Percentiles rank a stretch among this genome's conserved stretches.
Evolutionary conservation across 1,139 yeast genomes (phyloP).

Genomic region (Pichia sp.): DNA sequence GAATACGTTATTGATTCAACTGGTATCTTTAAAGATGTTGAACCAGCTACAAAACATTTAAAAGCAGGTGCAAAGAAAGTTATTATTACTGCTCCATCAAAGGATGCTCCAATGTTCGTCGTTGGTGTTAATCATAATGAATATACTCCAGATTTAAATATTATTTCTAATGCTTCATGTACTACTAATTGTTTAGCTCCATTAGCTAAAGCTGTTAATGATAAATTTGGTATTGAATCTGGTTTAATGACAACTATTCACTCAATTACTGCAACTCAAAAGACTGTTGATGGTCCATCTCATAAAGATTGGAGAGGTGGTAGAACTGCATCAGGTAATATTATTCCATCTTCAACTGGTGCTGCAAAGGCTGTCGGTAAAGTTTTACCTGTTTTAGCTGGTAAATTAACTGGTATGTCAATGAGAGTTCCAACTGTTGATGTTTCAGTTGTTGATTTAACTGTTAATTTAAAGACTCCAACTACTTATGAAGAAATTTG

Average conservation of each 20-base stretch:
- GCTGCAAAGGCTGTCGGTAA: slow-evolving; percentile 92
- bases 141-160: slow-evolving; percentile 64
- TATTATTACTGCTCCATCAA: slow-evolving; percentile 79
- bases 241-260: slow-evolving; percentile 90
- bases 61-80: slow-evolving; percentile 89
- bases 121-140: slow-evolving; percentile 77
- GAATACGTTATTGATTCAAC: slow-evolving; percentile 82
- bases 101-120: slow-evolving; percentile 87
- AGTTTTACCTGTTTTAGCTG: slow-evolving; percentile 80
- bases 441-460: slow-evolving; percentile 74
- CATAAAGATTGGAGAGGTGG: slow-evolving; percentile 97
- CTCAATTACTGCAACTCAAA: slow-evolving; percentile 85
- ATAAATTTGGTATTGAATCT: slow-evolving; percentile 72
- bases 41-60: slow-evolving; percentile 76
- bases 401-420: slow-evolving; percentile 86
- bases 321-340: slow-evolving; percentile 88
- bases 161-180: slow-evolving; percentile 82
- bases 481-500: slow-evolving; percentile 76
- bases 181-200: slow-evolving; percentile 91
- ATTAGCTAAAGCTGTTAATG: slow-evolving; percentile 77
- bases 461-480: slow-evolving; percentile 62
- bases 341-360: slow-evolving; percentile 86
- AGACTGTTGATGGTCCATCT: slow-evolving; percentile 90
- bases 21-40: slow-evolving; percentile 77
- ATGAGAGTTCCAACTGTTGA: slow-evolving; percentile 87